Conservation (phyloP, 176 grass and related monocot species). For the Triticum urartu region DNA sequence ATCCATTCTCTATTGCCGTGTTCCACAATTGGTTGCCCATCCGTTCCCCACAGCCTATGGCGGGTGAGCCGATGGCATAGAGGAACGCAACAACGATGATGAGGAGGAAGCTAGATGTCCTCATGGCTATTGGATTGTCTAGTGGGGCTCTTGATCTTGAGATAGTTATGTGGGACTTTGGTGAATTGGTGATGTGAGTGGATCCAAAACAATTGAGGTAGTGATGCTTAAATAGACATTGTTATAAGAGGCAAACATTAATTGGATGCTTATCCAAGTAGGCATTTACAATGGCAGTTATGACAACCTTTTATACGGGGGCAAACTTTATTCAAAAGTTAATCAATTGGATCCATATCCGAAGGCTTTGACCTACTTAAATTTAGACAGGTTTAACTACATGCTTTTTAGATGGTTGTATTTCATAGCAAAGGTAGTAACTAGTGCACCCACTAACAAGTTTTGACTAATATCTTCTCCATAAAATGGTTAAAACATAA, state of each 20-base stretch:
- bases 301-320: not conserved
- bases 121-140: not conserved
- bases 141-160: not conserved
- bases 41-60: not conserved
- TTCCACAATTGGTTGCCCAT: not conserved
- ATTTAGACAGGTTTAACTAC: not conserved
- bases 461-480: not conserved
- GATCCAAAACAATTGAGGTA: not conserved
- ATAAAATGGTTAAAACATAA: not conserved
- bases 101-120: not conserved
- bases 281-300: not conserved
- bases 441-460: not conserved
- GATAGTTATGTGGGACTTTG: not conserved
- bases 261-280: not conserved
- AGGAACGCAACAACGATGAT: not conserved
- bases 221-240: not conserved
- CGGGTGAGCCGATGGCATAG: not conserved
- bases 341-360: not conserved
- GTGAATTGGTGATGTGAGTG: not conserved
- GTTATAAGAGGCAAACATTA: not conserved
- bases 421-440: not conserved
- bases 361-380: not conserved
- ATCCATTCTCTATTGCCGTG: not conserved
- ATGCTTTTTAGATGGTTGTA: not conserved
- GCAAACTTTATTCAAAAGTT: not conserved